Evolutionary conservation across 768 basidiomycete species (phyloP).

Genomic region (Amanita polypyramis): DNA sequence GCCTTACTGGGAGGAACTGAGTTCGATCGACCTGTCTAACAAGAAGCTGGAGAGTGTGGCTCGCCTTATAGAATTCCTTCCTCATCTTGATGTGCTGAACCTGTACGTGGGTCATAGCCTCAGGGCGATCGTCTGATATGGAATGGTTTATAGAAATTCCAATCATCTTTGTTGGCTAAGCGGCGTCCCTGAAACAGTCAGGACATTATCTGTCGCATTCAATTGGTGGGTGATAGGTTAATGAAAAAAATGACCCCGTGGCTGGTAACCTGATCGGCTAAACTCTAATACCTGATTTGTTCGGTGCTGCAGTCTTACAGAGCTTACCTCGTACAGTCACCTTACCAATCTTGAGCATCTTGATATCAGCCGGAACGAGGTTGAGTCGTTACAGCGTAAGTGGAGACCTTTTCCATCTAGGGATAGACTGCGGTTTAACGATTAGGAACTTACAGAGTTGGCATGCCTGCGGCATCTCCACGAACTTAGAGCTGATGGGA

Average conservation of each 20-base stretch:
- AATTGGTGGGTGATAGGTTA: constrained; percentile 46
- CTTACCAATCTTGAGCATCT: constrained; percentile 78
- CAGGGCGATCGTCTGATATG: constrained; percentile 8
- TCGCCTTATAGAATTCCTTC: constrained; percentile 81
- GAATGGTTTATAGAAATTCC: constrained; percentile 38
- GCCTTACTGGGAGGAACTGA: constrained; percentile 85
- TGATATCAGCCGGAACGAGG: constrained; percentile 83
- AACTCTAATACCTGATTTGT: constrained; percentile 6
- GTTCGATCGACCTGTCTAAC: constrained; percentile 59
- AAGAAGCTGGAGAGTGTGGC: constrained; percentile 76
- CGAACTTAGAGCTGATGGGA: constrained; percentile 85
- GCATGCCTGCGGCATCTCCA: constrained; percentile 75
- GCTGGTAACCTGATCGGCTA: constrained; percentile 9
- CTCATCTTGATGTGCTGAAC: constrained; percentile 60
- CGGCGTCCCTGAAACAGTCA: constrained; percentile 59
- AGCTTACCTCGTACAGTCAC: constrained; percentile 82
- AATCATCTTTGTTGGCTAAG: constrained; percentile 76
- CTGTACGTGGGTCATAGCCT: constrained; percentile 40
- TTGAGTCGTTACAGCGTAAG: constrained; percentile 83
- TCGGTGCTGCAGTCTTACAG: constrained; percentile 50
- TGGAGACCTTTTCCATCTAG: constrained; percentile 14
- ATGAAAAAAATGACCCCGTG: constrained; percentile 7
- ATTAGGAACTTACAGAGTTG: constrained; percentile 45
- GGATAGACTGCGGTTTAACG: constrained; percentile 1
- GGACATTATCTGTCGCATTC: constrained; percentile 68